phyloP scores from a whole-genome alignment of 2,329 filamentous ascomycete genomes.

The Colletotrichum lindemuthianum region DNA sequence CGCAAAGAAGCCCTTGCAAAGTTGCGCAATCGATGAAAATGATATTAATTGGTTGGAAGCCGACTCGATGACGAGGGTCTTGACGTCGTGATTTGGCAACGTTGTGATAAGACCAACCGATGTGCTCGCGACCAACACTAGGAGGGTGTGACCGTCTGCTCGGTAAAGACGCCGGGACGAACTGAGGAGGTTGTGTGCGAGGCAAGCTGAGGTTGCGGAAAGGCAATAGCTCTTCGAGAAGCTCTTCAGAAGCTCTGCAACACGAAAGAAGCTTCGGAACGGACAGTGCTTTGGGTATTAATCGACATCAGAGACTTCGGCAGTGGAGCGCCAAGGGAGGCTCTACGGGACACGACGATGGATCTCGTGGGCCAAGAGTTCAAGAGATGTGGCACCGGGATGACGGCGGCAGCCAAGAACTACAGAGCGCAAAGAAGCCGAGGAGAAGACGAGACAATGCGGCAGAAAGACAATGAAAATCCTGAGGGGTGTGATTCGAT shows the following conservation, averaged over 20 bases:
- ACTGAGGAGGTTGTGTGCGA: not conserved
- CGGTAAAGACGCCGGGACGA: constrained; percentile 8
- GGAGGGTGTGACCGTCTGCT: not conserved
- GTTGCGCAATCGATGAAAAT: constrained; percentile 31
- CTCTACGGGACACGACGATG: constrained; percentile 30
- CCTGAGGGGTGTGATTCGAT: constrained; percentile 25
- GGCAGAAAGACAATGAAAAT: constrained; percentile 8
- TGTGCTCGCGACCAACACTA: constrained; percentile 18
- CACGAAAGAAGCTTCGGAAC: not conserved
- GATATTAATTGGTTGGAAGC: constrained; percentile 20
- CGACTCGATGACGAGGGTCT: constrained; percentile 15
- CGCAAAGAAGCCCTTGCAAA: constrained; percentile 25
- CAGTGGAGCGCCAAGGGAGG: constrained; percentile 35
- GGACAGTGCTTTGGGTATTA: constrained; percentile 23
- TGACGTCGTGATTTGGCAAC: constrained; percentile 19
- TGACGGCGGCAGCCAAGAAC: constrained; percentile 32
- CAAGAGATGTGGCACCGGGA: constrained; percentile 36
- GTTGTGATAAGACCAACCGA: constrained; percentile 12
- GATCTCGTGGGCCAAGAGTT: constrained; percentile 36
- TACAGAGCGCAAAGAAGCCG: constrained; percentile 24
- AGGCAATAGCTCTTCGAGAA: constrained; percentile 26
- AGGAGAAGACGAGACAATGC: constrained; percentile 23
- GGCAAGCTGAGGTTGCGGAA: constrained; percentile 8
- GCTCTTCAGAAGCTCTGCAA: constrained; percentile 11
- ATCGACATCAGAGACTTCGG: constrained; percentile 29